Percentiles rank a stretch among this genome's conserved stretches.
phyloP scores from a whole-genome alignment of 1,284 basidiomycete genomes.

The Sphaerobolus stellatus region DNA sequence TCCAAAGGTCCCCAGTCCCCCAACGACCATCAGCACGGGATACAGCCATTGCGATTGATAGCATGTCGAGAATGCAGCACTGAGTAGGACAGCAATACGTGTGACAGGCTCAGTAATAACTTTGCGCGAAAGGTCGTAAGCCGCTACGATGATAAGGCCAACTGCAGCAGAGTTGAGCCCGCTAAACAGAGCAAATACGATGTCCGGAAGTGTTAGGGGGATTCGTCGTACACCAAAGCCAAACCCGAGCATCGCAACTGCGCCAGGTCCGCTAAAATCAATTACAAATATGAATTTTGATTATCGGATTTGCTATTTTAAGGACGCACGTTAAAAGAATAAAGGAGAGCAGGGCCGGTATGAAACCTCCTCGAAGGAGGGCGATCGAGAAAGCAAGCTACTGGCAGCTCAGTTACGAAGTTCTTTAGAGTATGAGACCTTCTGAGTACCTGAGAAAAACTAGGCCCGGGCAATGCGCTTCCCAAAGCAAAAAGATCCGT shows the following conservation, averaged over 20 bases:
- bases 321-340: slow-evolving; percentile 6
- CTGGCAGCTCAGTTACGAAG: no score
- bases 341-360: slow-evolving; percentile 11
- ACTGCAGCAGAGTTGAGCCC: slow-evolving; percentile 60
- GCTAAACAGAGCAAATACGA: slow-evolving; percentile 52
- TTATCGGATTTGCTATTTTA: not conserved
- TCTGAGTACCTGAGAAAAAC: slow-evolving; percentile 10
- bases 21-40: slow-evolving; percentile 37
- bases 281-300: not conserved
- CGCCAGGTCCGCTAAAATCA: slow-evolving; percentile 41
- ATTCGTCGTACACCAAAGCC: slow-evolving; percentile 50
- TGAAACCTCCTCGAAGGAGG: slow-evolving; percentile 5
- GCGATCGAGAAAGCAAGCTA: slow-evolving; percentile 11
- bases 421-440: no score
- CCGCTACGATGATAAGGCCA: slow-evolving; percentile 56
- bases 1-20: slow-evolving; percentile 31
- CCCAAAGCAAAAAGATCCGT: slow-evolving; percentile 10
- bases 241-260: slow-evolving; percentile 51
- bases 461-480: slow-evolving; percentile 10
- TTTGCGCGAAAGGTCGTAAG: slow-evolving; percentile 47
- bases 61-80: slow-evolving; percentile 32
- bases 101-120: slow-evolving; percentile 50
- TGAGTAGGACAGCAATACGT: slow-evolving; percentile 44
- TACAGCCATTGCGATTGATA: slow-evolving; percentile 51
- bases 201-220: slow-evolving; percentile 43